Conservation (phyloP, 495 filamentous ascomycete genomes). For the Aspergillus affinis region DNA sequence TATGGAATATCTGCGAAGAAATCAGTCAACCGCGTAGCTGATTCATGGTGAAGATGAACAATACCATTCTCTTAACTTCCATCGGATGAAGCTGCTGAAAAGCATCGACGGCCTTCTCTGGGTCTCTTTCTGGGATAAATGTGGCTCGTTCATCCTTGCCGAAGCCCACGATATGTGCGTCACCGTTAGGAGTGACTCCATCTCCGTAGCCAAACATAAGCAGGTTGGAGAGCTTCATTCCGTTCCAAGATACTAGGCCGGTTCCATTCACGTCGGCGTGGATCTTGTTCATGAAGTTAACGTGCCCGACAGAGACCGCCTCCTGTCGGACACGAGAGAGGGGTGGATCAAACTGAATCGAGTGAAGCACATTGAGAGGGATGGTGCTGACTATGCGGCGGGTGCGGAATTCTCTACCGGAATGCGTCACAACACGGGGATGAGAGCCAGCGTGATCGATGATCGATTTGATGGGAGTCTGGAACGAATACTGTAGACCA, state of each 20-base stretch:
- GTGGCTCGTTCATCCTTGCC: conserved; percentile 8
- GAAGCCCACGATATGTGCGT: conserved; percentile 13
- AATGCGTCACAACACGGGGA: not conserved
- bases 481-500: conserved; percentile 22
- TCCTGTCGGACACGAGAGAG: conserved; percentile 18
- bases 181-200: conserved; percentile 10
- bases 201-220: conserved; percentile 14
- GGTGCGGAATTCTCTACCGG: conserved; percentile 11
- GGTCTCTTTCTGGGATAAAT: conserved; percentile 11
- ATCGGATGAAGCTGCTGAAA: conserved; percentile 5
- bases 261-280: conserved; percentile 20
- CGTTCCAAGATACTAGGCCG: conserved; percentile 9
- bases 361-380: conserved; percentile 22
- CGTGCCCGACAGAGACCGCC: conserved; percentile 22
- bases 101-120: not conserved
- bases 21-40: not conserved
- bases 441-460: conserved; percentile 6
- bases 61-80: conserved; percentile 9
- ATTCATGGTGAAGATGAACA: too few relatives aligned
- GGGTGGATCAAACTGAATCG: conserved; percentile 25
- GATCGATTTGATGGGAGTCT: conserved; percentile 18
- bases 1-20: conserved; percentile 16
- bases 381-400: conserved; percentile 23
- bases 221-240: not conserved
- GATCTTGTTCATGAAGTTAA: conserved; percentile 25